A percentile compares a stretch with the other conserved stretches of the same genome.
phyloP scores from a whole-genome alignment of 768 basidiomycete species.

The Naematelia aurantialba region DNA sequence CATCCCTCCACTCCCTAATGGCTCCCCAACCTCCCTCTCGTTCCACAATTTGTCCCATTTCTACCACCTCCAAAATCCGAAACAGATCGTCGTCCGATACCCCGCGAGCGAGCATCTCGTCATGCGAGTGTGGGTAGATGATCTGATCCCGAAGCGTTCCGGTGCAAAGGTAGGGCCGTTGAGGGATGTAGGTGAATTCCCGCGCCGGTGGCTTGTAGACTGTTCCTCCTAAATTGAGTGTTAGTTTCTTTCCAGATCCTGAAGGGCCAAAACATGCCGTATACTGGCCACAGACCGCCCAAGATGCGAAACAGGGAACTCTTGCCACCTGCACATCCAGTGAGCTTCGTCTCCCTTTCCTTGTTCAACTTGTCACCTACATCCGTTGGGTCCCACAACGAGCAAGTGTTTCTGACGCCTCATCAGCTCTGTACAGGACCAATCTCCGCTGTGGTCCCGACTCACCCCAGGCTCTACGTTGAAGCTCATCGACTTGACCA shows the following conservation, averaged over 20 bases:
- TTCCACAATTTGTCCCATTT: conserved; percentile 81
- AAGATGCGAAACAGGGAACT: conserved; percentile 94
- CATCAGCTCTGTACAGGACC: conserved; percentile 11
- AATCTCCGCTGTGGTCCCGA: conserved; percentile 3
- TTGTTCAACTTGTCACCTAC: conserved; percentile 15
- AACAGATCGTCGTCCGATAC: conserved; percentile 72
- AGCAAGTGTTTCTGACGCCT: conserved; percentile 72
- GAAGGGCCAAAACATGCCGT: conserved; percentile 53
- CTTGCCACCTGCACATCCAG: conserved; percentile 44
- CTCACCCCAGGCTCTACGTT: conserved; percentile 79
- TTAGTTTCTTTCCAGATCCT: conserved; percentile 1
- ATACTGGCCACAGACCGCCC: conserved; percentile 92
- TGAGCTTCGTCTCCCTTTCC: neutral
- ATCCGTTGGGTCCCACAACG: conserved; percentile 89
- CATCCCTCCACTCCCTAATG: conserved; percentile 87
- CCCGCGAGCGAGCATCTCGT: conserved; percentile 74
- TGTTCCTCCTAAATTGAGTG: conserved; percentile 67
- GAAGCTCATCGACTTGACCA: conserved; percentile 80
- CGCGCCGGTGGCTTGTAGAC: conserved; percentile 84
- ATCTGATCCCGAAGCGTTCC: conserved; percentile 94
- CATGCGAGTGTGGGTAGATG: conserved; percentile 83
- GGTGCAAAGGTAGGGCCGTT: conserved; percentile 88
- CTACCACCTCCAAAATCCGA: conserved; percentile 67
- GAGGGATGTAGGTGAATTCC: conserved; percentile 91
- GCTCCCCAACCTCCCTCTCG: conserved; percentile 95